phyloP scores from a whole-genome alignment of 371 early-diverging fungal genomes.

The Parasitella parasitica region DNA sequence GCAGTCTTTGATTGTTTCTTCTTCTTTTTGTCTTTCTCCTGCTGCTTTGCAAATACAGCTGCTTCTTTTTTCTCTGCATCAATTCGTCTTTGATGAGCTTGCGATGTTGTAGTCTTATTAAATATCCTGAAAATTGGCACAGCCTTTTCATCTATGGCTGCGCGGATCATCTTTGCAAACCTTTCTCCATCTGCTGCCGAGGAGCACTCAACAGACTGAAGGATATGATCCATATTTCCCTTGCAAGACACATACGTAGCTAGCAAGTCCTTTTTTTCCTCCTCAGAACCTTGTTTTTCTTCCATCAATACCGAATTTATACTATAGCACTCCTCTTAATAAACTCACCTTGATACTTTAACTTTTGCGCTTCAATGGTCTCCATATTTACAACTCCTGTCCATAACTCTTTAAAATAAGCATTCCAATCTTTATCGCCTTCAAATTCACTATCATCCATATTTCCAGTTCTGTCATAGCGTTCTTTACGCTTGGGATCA shows the following conservation, averaged over 20 bases:
- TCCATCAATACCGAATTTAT: background rate
- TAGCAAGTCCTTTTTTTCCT: conserved; percentile 79
- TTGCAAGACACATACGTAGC: conserved; percentile 62
- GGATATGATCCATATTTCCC: conserved; percentile 77
- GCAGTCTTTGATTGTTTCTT: conserved; percentile 32
- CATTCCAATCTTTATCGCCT: conserved; percentile 73
- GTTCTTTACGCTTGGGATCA: conserved; percentile 68
- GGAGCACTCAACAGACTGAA: conserved; percentile 64
- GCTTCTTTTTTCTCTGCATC: conserved; percentile 57
- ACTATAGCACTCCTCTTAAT: background rate
- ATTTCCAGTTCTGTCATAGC: conserved; percentile 74
- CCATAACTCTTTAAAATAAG: conserved; percentile 85
- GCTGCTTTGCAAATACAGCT: conserved; percentile 50
- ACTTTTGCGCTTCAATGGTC: conserved; percentile 70
- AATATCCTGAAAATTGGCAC: conserved; percentile 55
- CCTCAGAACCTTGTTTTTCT: conserved; percentile 66
- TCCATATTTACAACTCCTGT: conserved; percentile 72
- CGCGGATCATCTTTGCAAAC: conserved; percentile 62
- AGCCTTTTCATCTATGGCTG: conserved; percentile 60
- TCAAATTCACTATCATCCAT: conserved; percentile 32
- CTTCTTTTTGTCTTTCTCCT: conserved; percentile 34
- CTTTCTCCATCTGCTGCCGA: conserved; percentile 70
- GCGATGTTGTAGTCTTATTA: conserved; percentile 49
- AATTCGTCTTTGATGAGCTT: conserved; percentile 53
- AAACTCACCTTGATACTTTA: conserved; percentile 61